Percentiles rank a stretch among this genome's conserved stretches.
These are phyloP conservation scores for Hymenoscyphus fructigenus DNA, from an alignment of 2,329 filamentous ascomycete species.

Conservation along the genomic window DNA sequence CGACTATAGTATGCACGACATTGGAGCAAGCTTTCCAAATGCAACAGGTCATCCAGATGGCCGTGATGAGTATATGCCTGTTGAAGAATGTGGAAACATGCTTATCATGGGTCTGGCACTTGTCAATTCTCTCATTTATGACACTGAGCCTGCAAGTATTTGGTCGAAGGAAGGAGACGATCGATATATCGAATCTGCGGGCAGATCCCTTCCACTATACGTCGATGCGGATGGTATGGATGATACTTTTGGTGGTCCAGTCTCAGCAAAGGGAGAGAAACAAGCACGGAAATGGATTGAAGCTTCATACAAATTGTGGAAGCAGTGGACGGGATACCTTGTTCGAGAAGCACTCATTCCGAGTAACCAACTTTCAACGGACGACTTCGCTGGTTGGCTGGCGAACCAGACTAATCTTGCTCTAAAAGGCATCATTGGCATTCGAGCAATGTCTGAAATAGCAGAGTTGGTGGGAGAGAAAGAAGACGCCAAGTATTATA, in stretches of 20 bases:
- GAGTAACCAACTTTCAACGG: constrained; percentile 66
- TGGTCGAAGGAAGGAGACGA: constrained; percentile 49
- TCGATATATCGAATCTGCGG: constrained; percentile 25
- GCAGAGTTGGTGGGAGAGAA: constrained; percentile 55
- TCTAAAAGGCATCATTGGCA: constrained; percentile 75
- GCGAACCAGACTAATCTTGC: constrained; percentile 70
- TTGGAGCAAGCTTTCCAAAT: constrained; percentile 72
- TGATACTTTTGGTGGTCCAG: constrained; percentile 57
- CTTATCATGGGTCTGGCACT: constrained; percentile 73
- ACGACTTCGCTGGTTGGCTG: constrained; percentile 70
- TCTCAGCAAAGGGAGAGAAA: constrained; percentile 47
- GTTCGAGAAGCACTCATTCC: constrained; percentile 64
- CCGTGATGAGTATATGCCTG: constrained; percentile 64
- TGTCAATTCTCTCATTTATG: constrained; percentile 70
- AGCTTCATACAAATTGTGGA: constrained; percentile 62
- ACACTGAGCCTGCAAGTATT: constrained; percentile 56
- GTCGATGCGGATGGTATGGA: constrained; percentile 58
- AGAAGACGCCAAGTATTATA: constrained; percentile 57
- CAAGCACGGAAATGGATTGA: constrained; percentile 62
- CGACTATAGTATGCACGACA: constrained; percentile 75
- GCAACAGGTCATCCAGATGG: constrained; percentile 70
- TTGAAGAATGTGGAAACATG: constrained; percentile 67
- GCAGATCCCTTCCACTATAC: constrained; percentile 32
- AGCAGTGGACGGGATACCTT: constrained; percentile 68
- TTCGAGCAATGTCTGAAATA: constrained; percentile 73